These are phyloP conservation scores for Suhomyces ambrosiae DNA, from an alignment of 1,139 yeast species.

Conservation along the genomic window DNA sequence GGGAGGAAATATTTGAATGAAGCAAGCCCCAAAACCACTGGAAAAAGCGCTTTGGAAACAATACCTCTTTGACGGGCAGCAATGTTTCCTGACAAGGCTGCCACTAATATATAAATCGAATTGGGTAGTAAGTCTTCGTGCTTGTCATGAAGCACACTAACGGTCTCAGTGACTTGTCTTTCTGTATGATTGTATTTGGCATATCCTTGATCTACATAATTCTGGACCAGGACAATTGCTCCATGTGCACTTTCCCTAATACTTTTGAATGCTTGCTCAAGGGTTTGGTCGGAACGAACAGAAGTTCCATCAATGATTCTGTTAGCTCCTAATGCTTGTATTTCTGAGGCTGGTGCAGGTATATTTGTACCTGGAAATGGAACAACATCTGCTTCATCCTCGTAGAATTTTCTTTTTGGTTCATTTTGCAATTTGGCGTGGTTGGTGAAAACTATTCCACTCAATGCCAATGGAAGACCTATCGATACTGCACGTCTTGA, in stretches of 20 bases:
- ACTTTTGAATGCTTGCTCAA: constrained; percentile 52
- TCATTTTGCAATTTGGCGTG: constrained; percentile 19
- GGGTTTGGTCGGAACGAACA: constrained; percentile 51
- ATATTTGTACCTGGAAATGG: constrained; percentile 58
- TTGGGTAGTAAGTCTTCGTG: constrained; percentile 80
- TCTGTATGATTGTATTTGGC: constrained; percentile 60
- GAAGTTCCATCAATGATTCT: constrained; percentile 58
- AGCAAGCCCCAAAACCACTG: constrained; percentile 64
- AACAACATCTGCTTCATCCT: constrained; percentile 52
- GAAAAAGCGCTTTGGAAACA: constrained; percentile 59
- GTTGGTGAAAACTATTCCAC: constrained; percentile 4
- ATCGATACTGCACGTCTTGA: constrained; percentile 15
- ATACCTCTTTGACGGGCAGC: constrained; percentile 72
- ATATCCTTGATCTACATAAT: constrained; percentile 41
- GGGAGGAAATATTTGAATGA: constrained; percentile 82
- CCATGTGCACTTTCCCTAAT: constrained; percentile 42
- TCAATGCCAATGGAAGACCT: constrained; percentile 12
- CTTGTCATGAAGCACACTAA: constrained; percentile 69
- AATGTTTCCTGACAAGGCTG: constrained; percentile 80
- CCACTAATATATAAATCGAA: constrained; percentile 67
- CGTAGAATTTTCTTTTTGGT: constrained; percentile 57
- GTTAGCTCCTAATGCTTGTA: constrained; percentile 44
- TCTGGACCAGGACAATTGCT: constrained; percentile 20
- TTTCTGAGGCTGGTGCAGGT: constrained; percentile 53
- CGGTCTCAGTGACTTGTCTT: constrained; percentile 63